Conservation (phyloP, 331 rosid genomes). For the Quercus tomentella region DNA sequence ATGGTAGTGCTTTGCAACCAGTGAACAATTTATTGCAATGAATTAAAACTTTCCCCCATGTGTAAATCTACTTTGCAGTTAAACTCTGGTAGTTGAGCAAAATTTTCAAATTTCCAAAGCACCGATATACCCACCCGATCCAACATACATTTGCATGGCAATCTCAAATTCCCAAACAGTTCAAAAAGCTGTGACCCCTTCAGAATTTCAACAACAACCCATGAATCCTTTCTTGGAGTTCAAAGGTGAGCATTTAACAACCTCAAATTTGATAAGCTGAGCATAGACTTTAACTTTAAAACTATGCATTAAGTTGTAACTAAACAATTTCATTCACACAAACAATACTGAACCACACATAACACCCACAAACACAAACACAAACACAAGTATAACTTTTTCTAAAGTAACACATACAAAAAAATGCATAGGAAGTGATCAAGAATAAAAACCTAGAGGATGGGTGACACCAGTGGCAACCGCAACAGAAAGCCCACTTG, state of each 20-base stretch:
- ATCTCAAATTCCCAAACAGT: background rate
- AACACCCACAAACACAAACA: background rate
- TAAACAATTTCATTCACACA: background rate
- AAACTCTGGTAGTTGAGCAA: background rate
- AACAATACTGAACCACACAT: background rate
- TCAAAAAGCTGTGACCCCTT: background rate
- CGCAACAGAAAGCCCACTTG: constrained; percentile 86
- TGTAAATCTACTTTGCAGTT: background rate
- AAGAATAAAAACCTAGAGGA: constrained; percentile 59
- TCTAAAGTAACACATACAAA: background rate
- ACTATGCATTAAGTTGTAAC: background rate
- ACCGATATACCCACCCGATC: background rate
- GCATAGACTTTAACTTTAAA: no score
- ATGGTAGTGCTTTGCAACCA: background rate
- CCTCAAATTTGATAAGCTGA: no score
- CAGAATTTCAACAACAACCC: background rate
- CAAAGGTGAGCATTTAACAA: background rate
- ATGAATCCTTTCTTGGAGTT: background rate
- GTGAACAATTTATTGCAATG: background rate
- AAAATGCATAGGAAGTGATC: background rate
- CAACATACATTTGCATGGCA: background rate
- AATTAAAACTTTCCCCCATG: background rate
- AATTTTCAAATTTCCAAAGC: background rate
- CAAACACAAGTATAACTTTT: background rate
- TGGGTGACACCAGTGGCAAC: constrained; percentile 77